Conservation (phyloP, 805 yeast genomes). For the Candida succiphila region DNA sequence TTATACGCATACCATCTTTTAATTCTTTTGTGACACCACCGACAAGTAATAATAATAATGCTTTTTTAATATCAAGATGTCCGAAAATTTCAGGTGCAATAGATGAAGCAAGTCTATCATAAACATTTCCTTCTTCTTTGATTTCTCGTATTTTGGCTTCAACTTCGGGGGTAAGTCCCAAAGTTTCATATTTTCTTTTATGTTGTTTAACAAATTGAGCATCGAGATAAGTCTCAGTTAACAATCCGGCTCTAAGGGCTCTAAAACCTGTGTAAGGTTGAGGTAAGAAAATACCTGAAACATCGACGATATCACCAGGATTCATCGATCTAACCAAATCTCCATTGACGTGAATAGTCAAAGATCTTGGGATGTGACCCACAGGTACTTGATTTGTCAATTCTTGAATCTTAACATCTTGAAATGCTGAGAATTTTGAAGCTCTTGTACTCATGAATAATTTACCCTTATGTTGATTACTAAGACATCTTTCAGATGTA, state of each 20-base stretch:
- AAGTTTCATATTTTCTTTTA: constrained; percentile 72
- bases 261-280: constrained; percentile 92
- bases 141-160: constrained; percentile 47
- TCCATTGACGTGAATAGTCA: constrained; percentile 86
- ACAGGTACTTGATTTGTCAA: constrained; percentile 94
- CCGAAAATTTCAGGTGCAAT: constrained; percentile 98
- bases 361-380: constrained; percentile 90
- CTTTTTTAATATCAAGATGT: constrained; percentile 87
- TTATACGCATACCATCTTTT: constrained; percentile 93
- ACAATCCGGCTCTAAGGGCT: constrained; percentile 84
- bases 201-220: constrained; percentile 82
- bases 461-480: constrained; percentile 79
- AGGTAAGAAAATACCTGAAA: constrained; percentile 88
- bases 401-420: constrained; percentile 92
- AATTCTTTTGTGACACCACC: constrained; percentile 94
- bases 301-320: constrained; percentile 94
- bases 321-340: constrained; percentile 75
- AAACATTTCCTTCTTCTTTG: constrained; percentile 55
- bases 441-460: constrained; percentile 91
- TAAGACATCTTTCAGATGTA: constrained; percentile 67
- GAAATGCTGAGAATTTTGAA: constrained; percentile 89
- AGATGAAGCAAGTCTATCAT: constrained; percentile 71
- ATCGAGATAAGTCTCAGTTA: constrained; percentile 89
- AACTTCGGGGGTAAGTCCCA: constrained; percentile 47
- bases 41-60: constrained; percentile 70